Conservation (phyloP, 306 rosid genomes). For the Fragaria ananassa region DNA sequence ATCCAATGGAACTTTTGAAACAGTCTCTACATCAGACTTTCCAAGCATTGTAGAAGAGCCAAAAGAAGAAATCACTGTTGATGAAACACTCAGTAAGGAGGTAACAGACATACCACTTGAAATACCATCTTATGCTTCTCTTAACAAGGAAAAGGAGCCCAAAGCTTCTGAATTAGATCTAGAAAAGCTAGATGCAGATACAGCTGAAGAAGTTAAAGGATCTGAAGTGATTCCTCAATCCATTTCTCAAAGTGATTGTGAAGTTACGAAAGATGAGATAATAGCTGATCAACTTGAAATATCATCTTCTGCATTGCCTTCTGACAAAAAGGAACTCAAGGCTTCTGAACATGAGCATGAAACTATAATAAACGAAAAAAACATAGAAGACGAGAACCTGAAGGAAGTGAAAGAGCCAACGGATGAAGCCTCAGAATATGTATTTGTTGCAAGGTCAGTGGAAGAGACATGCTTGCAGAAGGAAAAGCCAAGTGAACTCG, state of each 20-base stretch:
- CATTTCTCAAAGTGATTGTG: background rate
- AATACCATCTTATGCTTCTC: background rate
- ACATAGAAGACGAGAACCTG: slow-evolving; percentile 6
- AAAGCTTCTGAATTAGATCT: slow-evolving; percentile 3
- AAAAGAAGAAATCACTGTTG: slow-evolving; percentile 11
- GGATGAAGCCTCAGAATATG: slow-evolving; percentile 1
- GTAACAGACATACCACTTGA: slow-evolving; percentile 12
- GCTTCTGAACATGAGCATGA: slow-evolving; percentile 18
- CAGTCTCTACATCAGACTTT: background rate
- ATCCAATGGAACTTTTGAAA: slow-evolving; percentile 11
- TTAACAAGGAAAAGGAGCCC: slow-evolving; percentile 7
- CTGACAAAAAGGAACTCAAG: background rate
- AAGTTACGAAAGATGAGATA: background rate
- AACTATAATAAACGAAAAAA: slow-evolving; percentile 9
- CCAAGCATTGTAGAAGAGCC: background rate
- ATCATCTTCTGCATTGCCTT: slow-evolving; percentile 12
- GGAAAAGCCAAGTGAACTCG: slow-evolving; percentile 11
- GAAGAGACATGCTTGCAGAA: slow-evolving; percentile 15
- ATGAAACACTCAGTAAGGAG: slow-evolving; percentile 14
- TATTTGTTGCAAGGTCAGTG: background rate
- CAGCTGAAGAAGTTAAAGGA: slow-evolving; percentile 10
- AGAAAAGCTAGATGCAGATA: slow-evolving; percentile 18
- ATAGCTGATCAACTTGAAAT: slow-evolving; percentile 1
- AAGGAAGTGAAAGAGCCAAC: slow-evolving; percentile 10
- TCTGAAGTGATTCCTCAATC: slow-evolving; percentile 6